Evolutionary conservation across 805 yeast species (phyloP).

Genomic region (Candida caryicola): DNA sequence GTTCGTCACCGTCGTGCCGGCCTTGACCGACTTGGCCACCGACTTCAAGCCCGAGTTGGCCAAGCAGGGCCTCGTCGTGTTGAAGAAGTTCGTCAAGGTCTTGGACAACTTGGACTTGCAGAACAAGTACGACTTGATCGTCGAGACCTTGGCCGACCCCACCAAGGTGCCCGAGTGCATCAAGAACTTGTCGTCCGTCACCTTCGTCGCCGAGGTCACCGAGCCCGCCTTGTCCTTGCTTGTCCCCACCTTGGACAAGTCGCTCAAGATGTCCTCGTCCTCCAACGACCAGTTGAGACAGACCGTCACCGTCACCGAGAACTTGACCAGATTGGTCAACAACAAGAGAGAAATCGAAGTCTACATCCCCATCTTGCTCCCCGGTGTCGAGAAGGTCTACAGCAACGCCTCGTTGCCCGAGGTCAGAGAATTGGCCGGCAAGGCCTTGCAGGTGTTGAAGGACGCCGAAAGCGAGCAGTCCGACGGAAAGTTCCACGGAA

Average conservation of each 20-base stretch:
- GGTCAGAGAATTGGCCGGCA: slow-evolving; percentile 88
- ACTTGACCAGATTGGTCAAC: slow-evolving; percentile 91
- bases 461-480: slow-evolving; percentile 72
- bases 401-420: slow-evolving; percentile 93
- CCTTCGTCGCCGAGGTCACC: slow-evolving; percentile 97
- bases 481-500: slow-evolving; percentile 75
- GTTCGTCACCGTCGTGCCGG: slow-evolving; percentile 77
- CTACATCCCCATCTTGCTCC: slow-evolving; percentile 80
- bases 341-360: slow-evolving; percentile 87
- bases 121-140: slow-evolving; percentile 78
- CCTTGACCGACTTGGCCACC: slow-evolving; percentile 83
- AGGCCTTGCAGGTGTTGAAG: slow-evolving; percentile 77
- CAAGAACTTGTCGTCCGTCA: slow-evolving; percentile 84
- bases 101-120: slow-evolving; percentile 90
- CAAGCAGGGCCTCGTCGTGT: slow-evolving; percentile 70
- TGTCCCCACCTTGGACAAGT: slow-evolving; percentile 89
- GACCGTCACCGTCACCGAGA: slow-evolving; percentile 93
- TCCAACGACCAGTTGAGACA: slow-evolving; percentile 96
- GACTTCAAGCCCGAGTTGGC: slow-evolving; percentile 97
- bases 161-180: slow-evolving; percentile 84
- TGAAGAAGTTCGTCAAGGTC: slow-evolving; percentile 70
- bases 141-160: slow-evolving; percentile 89
- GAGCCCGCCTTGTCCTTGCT: slow-evolving; percentile 89
- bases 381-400: slow-evolving; percentile 88
- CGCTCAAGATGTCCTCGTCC: slow-evolving; percentile 80